Evolutionary conservation across 352 stramenopile genomes (phyloP), one percentile per base, ranked within the genome.

Genomic region (Phytophthora pisi): DNA sequence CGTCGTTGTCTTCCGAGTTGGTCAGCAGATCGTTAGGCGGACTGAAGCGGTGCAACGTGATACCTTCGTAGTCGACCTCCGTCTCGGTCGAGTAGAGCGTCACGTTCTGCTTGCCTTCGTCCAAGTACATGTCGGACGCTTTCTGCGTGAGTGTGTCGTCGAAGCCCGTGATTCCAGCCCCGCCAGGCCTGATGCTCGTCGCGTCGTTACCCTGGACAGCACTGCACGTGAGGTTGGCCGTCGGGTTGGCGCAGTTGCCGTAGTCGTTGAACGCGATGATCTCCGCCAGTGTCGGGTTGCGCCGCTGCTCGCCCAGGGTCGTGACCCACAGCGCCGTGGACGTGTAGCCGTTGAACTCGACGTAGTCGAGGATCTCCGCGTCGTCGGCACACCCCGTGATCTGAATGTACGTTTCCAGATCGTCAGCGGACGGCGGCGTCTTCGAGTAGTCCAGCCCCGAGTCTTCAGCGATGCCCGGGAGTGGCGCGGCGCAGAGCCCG

Each of bases 331-430:
- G 56, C 5, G 84, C 65, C 16, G 75, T 68, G 5, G 57, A 63
- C 6, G 34, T 80, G 60, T 68, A 75, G 46, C 83, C 83, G 45
- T 91, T 64, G 70, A 84, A 93, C 66, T 82, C 53, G 18, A 83
- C 64, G 66, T 89, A 93, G 62, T 84, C 76, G 30, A 78, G 72
- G 30, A 90, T 89, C 45, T 78, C 62, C 13, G 47, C 65, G 13
- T 64, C 52, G 36, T 93, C 82, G 50, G 88, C 72, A 38, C 84
- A 93, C 53, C 84, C 84, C 38, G 85, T 91, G 59, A 68, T 69
- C 50, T 91, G 74, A 36, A 80, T 73, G 64, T 84, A 91, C 16
- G 54, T 74, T 16, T 60, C 61, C 3, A 92, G 71, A 1, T 34
- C 15, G 40, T 56, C 5, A 74, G 57, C 57, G 3, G 68, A 64